phyloP scores from a whole-genome alignment of 2,329 filamentous ascomycete genomes.

The Botrytis paeoniae region DNA sequence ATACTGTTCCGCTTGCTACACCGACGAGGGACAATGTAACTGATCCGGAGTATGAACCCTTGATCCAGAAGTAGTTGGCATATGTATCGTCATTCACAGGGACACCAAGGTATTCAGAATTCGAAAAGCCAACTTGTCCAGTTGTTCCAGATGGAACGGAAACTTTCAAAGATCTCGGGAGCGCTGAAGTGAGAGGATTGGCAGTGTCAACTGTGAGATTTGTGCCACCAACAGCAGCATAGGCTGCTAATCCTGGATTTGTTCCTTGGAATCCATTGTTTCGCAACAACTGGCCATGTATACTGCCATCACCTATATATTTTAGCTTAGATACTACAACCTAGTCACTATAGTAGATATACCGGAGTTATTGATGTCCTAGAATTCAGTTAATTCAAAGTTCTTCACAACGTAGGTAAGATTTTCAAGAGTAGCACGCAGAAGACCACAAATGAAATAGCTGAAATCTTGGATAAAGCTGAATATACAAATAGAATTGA shows the following conservation, averaged over 20 bases:
- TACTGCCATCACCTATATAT: constrained; percentile 56
- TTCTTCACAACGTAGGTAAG: neutral
- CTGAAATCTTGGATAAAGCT: neutral
- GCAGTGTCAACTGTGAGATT: constrained; percentile 21
- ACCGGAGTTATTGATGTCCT: constrained; percentile 19
- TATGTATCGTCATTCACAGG: constrained; percentile 27
- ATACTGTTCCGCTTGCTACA: constrained; percentile 18
- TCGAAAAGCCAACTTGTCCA: constrained; percentile 35
- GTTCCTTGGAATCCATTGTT: constrained; percentile 64
- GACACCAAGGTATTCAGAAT: constrained; percentile 35
- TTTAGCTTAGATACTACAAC: neutral
- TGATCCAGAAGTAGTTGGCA: constrained; percentile 26
- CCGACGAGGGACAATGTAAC: constrained; percentile 20
- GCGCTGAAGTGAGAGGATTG: constrained; percentile 21
- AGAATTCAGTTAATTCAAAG: neutral
- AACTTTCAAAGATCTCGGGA: constrained; percentile 22
- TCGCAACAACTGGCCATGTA: constrained; percentile 66
- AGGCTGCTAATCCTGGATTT: constrained; percentile 15
- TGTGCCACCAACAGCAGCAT: constrained; percentile 21
- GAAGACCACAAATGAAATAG: neutral
- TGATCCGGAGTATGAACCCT: constrained; percentile 22
- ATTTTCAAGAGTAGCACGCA: neutral
- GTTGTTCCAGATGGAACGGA: constrained; percentile 23
- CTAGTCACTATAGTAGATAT: neutral
- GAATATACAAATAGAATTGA: neutral